Evolutionary conservation across 306 rosid species (phyloP).

Genomic region (Calophaca sinica): DNA sequence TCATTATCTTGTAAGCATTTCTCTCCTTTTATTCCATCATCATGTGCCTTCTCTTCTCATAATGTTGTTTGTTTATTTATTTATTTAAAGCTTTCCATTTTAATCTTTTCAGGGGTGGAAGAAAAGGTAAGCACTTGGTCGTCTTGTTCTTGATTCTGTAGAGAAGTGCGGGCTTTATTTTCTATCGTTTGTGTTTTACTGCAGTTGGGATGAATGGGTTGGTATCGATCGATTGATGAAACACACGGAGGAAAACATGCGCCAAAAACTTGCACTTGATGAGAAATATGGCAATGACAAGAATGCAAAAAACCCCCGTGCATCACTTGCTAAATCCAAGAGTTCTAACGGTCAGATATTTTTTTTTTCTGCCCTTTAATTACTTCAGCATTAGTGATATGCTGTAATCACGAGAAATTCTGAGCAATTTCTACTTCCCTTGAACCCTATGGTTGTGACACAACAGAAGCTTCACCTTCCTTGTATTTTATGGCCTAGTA

Average conservation of each 20-base stretch:
- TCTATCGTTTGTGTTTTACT: conserved; percentile 17
- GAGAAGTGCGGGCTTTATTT: conserved; percentile 19
- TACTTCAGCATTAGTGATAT: background rate
- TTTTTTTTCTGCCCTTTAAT: conserved; percentile 38
- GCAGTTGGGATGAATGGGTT: conserved; percentile 98
- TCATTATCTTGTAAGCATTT: conserved; percentile 71
- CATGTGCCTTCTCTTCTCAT: background rate
- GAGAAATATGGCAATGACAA: conserved; percentile 56
- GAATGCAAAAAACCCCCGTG: conserved; percentile 46
- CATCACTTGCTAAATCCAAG: conserved; percentile 55
- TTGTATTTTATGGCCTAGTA: too few relatives aligned
- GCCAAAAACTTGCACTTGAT: conserved; percentile 46
- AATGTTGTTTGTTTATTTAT: background rate
- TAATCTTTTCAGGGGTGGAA: conserved; percentile 84
- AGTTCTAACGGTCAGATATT: conserved; percentile 51
- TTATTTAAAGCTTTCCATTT: background rate
- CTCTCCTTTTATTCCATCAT: background rate
- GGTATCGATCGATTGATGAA: conserved; percentile 70
- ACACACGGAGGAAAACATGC: conserved; percentile 65
- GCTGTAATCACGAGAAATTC: background rate
- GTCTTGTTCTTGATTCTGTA: conserved; percentile 20
- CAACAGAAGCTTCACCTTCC: too few relatives aligned
- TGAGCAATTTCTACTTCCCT: conserved; percentile 12
- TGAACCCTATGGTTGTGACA: conserved; percentile 10
- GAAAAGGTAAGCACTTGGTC: conserved; percentile 60